Conservation (phyloP, 2,329 filamentous ascomycete genomes). For the Teratosphaeriaceae sp. region DNA sequence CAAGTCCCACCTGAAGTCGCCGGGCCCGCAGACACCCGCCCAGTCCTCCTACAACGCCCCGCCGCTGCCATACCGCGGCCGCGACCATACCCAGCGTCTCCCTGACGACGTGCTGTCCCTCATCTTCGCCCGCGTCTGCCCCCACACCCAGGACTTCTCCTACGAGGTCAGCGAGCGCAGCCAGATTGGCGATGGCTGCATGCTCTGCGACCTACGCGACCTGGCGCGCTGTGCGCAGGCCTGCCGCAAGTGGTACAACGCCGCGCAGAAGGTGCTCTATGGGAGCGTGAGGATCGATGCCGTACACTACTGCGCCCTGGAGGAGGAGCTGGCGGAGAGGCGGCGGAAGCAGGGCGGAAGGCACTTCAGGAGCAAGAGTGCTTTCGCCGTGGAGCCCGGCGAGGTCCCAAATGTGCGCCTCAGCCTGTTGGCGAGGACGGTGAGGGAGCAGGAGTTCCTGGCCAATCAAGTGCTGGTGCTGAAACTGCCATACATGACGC, state of each 20-base stretch:
- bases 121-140: constrained; percentile 79
- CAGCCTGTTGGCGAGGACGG: constrained; percentile 70
- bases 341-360: constrained; percentile 50
- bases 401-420: constrained; percentile 73
- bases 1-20: constrained; percentile 34
- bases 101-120: constrained; percentile 63
- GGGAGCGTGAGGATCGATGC: constrained; percentile 86
- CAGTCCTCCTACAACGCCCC: constrained; percentile 19
- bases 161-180: constrained; percentile 81
- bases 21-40: constrained; percentile 25
- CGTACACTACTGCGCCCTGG: constrained; percentile 88
- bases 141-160: constrained; percentile 68
- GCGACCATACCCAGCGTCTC: constrained; percentile 45
- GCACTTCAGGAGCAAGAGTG: constrained; percentile 52
- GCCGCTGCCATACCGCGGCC: constrained; percentile 15
- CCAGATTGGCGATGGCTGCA: constrained; percentile 71
- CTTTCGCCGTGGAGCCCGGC: constrained; percentile 62
- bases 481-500: constrained; percentile 91
- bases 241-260: constrained; percentile 62
- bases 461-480: constrained; percentile 68
- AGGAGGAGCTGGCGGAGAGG: constrained; percentile 71
- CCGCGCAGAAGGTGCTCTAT: constrained; percentile 57
- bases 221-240: constrained; percentile 72
- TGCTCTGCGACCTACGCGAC: constrained; percentile 89
- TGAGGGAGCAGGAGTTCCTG: constrained; percentile 68